These are phyloP conservation scores for Lasiosphaeria hispida DNA, from an alignment of 495 filamentous ascomycete species.

Conservation along the genomic window DNA sequence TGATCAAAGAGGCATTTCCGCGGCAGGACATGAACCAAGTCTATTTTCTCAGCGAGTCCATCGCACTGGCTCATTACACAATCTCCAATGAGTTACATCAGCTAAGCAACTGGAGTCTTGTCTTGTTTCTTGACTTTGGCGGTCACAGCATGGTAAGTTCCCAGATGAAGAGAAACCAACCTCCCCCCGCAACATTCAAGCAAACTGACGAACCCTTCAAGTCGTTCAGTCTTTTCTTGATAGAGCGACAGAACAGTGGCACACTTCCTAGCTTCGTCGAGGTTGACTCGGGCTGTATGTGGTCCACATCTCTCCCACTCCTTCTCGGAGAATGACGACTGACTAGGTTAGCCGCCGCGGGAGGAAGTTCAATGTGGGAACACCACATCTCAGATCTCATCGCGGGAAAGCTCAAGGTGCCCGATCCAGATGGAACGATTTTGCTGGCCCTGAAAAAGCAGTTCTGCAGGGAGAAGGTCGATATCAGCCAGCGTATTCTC, in stretches of 20 bases:
- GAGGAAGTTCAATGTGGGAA: constrained; percentile 15
- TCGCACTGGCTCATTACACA: constrained; percentile 10
- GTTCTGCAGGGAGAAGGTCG: constrained; percentile 3
- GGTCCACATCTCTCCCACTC: not conserved
- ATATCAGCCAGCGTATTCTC: not conserved
- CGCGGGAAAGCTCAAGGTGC: not conserved
- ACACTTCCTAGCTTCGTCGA: constrained; percentile 8
- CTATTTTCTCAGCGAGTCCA: constrained; percentile 2
- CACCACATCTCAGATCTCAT: constrained; percentile 5
- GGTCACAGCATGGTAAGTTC: constrained; percentile 9
- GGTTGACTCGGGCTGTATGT: not conserved
- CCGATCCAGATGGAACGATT: not conserved
- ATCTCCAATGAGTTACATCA: not conserved
- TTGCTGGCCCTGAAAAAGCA: not conserved
- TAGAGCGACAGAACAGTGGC: not conserved
- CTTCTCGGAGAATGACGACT: not conserved
- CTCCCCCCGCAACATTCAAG: too few relatives aligned
- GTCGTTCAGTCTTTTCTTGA: not conserved
- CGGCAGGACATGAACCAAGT: not conserved
- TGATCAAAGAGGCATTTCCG: constrained; percentile 5
- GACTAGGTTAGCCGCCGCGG: not conserved
- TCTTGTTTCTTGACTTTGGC: constrained; percentile 14
- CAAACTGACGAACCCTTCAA: not conserved
- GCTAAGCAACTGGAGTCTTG: constrained; percentile 7
- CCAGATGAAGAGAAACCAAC: too few relatives aligned